Evolutionary conservation across 2,329 filamentous ascomycete genomes (phyloP).

Genomic region (Juglanconis oblonga): DNA sequence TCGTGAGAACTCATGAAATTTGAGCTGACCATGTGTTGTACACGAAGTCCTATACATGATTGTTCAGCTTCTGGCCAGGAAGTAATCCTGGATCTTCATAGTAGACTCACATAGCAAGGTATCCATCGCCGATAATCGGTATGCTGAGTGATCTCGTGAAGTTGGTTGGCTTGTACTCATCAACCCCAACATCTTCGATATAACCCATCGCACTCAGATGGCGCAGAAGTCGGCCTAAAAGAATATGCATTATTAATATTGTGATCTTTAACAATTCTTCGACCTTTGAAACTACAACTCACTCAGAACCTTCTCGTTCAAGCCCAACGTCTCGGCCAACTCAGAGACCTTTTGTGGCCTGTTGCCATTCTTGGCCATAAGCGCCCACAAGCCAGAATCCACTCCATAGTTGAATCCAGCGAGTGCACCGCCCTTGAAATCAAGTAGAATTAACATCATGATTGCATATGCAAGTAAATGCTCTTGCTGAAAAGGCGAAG

Average conservation of each 20-base stretch:
- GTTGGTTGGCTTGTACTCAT: conserved; percentile 37
- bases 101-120: conserved; percentile 15
- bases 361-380: conserved; percentile 30
- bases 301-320: conserved; percentile 27
- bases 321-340: conserved; percentile 28
- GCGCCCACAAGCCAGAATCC: conserved; percentile 34
- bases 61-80: background rate
- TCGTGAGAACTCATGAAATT: background rate
- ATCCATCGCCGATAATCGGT: conserved; percentile 32
- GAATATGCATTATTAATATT: too few relatives aligned
- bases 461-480: background rate
- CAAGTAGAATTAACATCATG: background rate
- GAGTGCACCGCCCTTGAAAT: background rate
- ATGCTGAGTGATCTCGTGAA: conserved; percentile 34
- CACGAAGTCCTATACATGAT: background rate
- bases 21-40: conserved; percentile 4
- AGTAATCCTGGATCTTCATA: background rate
- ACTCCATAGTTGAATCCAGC: conserved; percentile 22
- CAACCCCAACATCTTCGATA: conserved; percentile 31
- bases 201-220: conserved; percentile 39
- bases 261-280: background rate
- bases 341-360: conserved; percentile 29
- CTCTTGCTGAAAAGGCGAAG: too few relatives aligned
- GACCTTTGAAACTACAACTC: background rate
- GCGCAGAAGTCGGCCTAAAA: conserved; percentile 30